Evolutionary conservation across 106 monocot species (phyloP).

Genomic region (Vanilla planifolia): DNA sequence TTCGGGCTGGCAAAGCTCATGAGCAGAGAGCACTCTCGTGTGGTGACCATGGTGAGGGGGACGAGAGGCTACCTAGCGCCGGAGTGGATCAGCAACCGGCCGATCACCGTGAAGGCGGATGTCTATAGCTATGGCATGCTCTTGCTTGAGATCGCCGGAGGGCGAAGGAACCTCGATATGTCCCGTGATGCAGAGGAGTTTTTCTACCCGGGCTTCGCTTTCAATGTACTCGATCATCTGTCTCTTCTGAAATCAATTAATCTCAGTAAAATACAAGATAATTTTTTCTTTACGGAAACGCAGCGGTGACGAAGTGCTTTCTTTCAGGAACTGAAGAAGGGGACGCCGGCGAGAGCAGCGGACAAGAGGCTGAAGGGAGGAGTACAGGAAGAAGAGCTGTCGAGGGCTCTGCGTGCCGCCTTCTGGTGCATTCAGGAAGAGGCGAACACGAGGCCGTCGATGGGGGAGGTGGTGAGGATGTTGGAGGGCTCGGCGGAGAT

Average conservation of each 20-base stretch:
- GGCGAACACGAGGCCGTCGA: conserved; percentile 37
- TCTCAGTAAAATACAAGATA: no score
- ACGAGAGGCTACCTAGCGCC: conserved; percentile 75
- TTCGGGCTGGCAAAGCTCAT: conserved; percentile 60
- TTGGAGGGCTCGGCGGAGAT: conserved; percentile 50
- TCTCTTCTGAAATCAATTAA: no score
- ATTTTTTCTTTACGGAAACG: no score
- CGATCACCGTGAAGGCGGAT: conserved; percentile 64
- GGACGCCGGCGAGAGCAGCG: conserved; percentile 13
- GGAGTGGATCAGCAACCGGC: conserved; percentile 50
- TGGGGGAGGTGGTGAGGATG: conserved; percentile 54
- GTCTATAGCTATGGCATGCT: conserved; percentile 71
- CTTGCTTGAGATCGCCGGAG: conserved; percentile 51
- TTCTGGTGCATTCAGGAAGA: conserved; percentile 81
- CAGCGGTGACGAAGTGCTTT: no score
- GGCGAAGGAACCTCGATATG: conserved; percentile 42
- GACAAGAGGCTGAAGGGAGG: conserved; percentile 30
- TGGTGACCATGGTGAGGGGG: conserved; percentile 53
- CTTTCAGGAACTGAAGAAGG: conserved; percentile 23
- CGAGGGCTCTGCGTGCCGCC: conserved; percentile 19
- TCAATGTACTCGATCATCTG: conserved; percentile 38
- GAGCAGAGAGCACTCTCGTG: conserved; percentile 45
- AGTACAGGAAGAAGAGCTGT: conserved; percentile 21
- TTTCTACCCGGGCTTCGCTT: conserved; percentile 43
- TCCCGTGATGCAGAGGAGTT: conserved; percentile 20